A percentile compares a stretch with the other conserved stretches of the same genome.
Evolutionary conservation across 2,329 filamentous ascomycete genomes (phyloP).

Genomic region (Arthroderma sp.): DNA sequence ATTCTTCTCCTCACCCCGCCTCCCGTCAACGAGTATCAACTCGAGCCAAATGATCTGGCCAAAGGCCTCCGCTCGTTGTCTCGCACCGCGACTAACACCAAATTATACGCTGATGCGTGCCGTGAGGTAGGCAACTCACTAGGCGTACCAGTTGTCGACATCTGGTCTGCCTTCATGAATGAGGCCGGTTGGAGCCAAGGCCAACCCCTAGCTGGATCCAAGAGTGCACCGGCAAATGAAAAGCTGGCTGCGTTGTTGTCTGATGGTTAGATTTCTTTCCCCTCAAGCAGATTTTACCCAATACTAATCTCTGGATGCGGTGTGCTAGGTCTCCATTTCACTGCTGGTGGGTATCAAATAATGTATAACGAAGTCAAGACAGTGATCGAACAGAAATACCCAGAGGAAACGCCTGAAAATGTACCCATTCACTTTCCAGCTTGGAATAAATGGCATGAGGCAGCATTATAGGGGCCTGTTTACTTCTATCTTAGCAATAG

Average conservation of each 20-base stretch:
- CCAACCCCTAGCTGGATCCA: conserved; percentile 42
- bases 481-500: not conserved
- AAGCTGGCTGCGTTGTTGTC: conserved; percentile 38
- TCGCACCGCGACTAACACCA: conserved; percentile 49
- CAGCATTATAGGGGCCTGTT: conserved; percentile 13
- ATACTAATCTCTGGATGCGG: not conserved
- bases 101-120: conserved; percentile 52
- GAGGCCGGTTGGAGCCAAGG: conserved; percentile 42
- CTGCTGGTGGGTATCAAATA: conserved; percentile 41
- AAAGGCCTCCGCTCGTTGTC: conserved; percentile 33
- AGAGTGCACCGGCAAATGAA: conserved; percentile 45
- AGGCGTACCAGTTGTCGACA: conserved; percentile 55
- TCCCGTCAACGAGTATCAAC: conserved; percentile 64
- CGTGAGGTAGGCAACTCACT: conserved; percentile 46
- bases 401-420: conserved; percentile 41
- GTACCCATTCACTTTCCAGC: conserved; percentile 41
- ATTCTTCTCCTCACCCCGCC: conserved; percentile 67
- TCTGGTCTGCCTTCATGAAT: conserved; percentile 67
- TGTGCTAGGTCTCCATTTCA: conserved; percentile 44
- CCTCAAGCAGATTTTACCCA: not conserved
- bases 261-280: conserved; percentile 37
- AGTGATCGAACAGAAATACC: conserved; percentile 38
- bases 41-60: conserved; percentile 36
- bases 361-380: conserved; percentile 42
- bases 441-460: conserved; percentile 34